Evolutionary conservation across 805 yeast genomes (phyloP).

Genomic region (Monosporozyma yasuniensis): DNA sequence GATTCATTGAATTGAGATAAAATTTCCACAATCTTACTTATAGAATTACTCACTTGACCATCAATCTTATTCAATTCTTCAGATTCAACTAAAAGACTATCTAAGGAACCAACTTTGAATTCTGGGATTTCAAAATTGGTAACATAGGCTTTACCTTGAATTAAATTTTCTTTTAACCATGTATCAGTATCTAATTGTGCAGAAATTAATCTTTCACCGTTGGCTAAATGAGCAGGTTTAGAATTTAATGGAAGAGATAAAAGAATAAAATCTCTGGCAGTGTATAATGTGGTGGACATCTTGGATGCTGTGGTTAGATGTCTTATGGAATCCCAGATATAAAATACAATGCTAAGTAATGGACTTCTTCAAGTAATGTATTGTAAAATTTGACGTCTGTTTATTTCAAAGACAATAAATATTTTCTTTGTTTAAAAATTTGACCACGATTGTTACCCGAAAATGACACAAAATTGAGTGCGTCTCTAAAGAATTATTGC

Average conservation of each 20-base stretch:
- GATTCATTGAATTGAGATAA: slow-evolving; percentile 40
- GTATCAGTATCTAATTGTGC: slow-evolving; percentile 25
- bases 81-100: slow-evolving; percentile 79
- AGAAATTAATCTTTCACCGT: neutral
- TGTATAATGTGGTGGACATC: slow-evolving; percentile 26
- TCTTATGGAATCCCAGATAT: neutral
- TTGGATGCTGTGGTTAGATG: slow-evolving; percentile 3
- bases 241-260: slow-evolving; percentile 49
- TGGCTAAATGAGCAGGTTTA: slow-evolving; percentile 41
- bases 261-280: slow-evolving; percentile 34
- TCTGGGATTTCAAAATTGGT: slow-evolving; percentile 58
- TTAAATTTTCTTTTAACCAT: slow-evolving; percentile 49
- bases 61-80: slow-evolving; percentile 84
- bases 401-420: neutral
- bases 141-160: slow-evolving; percentile 52
- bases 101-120: slow-evolving; percentile 92
- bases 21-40: slow-evolving; percentile 70
- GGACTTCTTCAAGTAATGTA: neutral
- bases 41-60: slow-evolving; percentile 59
- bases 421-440: neutral
- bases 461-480: neutral
- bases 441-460: neutral
- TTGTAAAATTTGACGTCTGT: neutral
- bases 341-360: neutral
- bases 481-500: neutral